These are phyloP conservation scores for Cyclospora cayetanensis DNA, from an alignment of 169 alveolate species.

Conservation along the genomic window DNA sequence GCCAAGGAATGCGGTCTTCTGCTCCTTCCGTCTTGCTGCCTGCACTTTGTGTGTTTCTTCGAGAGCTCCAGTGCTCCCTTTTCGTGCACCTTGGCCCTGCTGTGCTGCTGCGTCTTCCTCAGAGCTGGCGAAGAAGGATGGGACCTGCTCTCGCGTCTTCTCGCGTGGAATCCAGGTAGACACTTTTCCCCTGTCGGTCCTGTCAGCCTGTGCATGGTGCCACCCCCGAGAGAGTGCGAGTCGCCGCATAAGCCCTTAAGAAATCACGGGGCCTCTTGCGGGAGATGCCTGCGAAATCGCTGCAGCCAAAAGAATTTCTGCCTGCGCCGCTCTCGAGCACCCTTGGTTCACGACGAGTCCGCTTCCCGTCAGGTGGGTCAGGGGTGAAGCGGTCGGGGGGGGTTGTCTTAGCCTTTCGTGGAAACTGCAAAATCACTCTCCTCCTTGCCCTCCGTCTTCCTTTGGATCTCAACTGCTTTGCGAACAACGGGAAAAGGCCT, in stretches of 20 bases:
- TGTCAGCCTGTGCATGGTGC: neutral
- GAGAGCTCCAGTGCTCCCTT: neutral
- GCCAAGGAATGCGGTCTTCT: too few species aligned
- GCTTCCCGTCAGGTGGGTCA: constrained; percentile 41
- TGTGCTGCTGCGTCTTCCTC: too few species aligned
- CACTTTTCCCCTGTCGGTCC: neutral
- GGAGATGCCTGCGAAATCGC: neutral
- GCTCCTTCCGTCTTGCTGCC: neutral
- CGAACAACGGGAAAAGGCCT: too few species aligned
- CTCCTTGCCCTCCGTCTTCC: too few species aligned
- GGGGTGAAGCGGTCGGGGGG: neutral
- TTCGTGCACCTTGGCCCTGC: neutral
- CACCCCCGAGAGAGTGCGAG: neutral
- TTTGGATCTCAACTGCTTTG: too few species aligned
- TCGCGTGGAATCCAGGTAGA: constrained; percentile 53
- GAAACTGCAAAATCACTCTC: too few species aligned
- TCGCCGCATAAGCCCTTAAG: neutral
- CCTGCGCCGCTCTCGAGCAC: constrained; percentile 50
- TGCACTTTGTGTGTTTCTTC: neutral
- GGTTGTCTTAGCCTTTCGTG: too few species aligned
- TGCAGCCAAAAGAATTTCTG: constrained; percentile 29
- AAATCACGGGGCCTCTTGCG: neutral
- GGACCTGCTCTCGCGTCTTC: constrained; percentile 51
- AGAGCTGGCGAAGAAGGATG: constrained; percentile 65
- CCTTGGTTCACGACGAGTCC: constrained; percentile 49